phyloP scores from a whole-genome alignment of 441 rosid genomes.

The Erodium trifolium region DNA sequence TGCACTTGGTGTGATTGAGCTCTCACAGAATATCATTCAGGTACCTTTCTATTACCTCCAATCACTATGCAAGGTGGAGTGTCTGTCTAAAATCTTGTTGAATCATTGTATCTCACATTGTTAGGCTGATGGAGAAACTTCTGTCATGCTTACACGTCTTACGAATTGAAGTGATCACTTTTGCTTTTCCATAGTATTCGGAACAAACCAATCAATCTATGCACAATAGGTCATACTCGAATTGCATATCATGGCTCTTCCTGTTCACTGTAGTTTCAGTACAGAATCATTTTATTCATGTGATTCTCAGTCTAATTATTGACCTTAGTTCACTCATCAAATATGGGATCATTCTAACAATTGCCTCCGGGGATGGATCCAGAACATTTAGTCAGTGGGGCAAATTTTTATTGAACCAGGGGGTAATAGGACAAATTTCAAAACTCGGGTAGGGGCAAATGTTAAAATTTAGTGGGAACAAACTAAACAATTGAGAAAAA shows the following conservation, averaged over 20 bases:
- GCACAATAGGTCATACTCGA: background rate
- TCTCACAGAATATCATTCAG: conserved; percentile 2
- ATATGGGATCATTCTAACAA: background rate
- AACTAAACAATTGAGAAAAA: background rate
- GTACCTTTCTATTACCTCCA: background rate
- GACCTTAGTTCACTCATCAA: background rate
- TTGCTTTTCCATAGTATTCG: background rate
- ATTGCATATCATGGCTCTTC: background rate
- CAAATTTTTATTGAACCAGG: background rate
- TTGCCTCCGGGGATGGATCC: background rate
- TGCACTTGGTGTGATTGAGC: conserved; percentile 4
- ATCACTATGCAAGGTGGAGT: background rate
- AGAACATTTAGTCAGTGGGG: background rate
- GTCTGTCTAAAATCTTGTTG: background rate
- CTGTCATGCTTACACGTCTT: background rate
- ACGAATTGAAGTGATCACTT: background rate
- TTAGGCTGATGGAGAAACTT: background rate
- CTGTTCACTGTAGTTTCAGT: background rate
- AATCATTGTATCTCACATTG: background rate
- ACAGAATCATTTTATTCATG: background rate
- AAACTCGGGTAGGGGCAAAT: background rate
- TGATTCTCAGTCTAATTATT: background rate
- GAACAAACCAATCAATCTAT: background rate
- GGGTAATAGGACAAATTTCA: background rate
- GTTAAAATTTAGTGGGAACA: background rate